Base-by-base conservation (phyloP, 805 yeast genomes). In the Spathaspora boniae region DNA sequence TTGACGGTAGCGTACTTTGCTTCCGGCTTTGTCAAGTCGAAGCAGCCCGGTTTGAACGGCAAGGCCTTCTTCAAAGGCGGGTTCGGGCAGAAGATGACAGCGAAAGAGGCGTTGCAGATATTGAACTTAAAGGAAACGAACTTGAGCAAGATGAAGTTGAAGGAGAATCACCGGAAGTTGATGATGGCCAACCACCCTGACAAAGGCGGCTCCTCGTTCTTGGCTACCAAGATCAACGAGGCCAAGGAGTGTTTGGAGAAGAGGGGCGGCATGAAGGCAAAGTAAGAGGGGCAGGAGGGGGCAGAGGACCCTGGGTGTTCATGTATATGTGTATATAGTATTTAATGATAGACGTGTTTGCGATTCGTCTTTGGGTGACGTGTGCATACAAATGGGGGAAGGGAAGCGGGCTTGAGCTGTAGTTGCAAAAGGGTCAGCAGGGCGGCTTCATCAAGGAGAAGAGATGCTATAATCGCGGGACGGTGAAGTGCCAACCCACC, bases 121-220 rank as follows among this genome's bases (percentile, higher is more conserved):
- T 73, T 91, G 48, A 84, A 82, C 51, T 66, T 88, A 49, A 80
- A 75, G 45, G 93, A 84, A 56, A 67, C 77, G 24, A 78, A 73
- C 16, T 61, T 80, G 51, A 69, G 76, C 27, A 78, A 76, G 58
- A 73, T 79, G 41, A 80, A 72, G 50, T 68, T 88, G 51, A 82
- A 83, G 54, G 87, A 82, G 43, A 80, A 79, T 41, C 96, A 89
- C 56, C 76, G 96, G 62, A 70, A 70, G 48, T 81, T 88, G 51
- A 85, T 89, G 93, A 62, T 86, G 61, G 75, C 83, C 33, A 89
- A 89, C 58, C 97, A 89, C 55, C 97, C 97, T 8, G 97, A 89
- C 65, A 84, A 80, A 55, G 96, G 96, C 22, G 97, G 97, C 2
- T 82, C 94, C 8, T 85, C 94, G 18, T 87, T 75, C 51, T 58